Evolutionary conservation across 441 rosid genomes (phyloP).

Genomic region (Erysimum pusillum): DNA sequence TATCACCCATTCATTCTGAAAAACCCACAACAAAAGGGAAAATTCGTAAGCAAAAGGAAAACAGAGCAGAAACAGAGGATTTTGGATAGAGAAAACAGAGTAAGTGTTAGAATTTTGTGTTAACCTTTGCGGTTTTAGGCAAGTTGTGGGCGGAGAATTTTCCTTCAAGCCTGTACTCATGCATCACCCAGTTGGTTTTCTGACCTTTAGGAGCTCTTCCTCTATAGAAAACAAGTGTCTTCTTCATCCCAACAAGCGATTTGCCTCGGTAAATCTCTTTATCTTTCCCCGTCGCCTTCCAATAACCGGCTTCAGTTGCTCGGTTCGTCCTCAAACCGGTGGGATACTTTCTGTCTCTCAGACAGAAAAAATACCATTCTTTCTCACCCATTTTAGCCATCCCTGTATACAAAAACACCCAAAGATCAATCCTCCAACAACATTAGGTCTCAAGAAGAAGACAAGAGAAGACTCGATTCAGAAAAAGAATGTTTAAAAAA

Average conservation of each 20-base stretch:
- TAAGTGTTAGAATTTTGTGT: not conserved
- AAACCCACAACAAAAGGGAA: not conserved
- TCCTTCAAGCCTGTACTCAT: constrained; percentile 83
- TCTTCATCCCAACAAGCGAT: constrained; percentile 92
- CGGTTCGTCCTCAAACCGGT: constrained; percentile 91
- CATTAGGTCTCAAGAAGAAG: constrained; percentile 4
- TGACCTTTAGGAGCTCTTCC: constrained; percentile 95
- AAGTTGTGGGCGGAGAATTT: constrained; percentile 73
- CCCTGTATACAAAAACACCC: constrained; percentile 53
- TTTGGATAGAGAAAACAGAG: constrained; percentile 26
- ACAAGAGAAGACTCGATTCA: not conserved
- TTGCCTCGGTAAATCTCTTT: constrained; percentile 82
- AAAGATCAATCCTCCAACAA: constrained; percentile 47
- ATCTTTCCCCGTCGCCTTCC: constrained; percentile 98
- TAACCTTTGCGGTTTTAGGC: constrained; percentile 87
- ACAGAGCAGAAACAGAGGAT: constrained; percentile 7
- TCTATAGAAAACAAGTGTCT: constrained; percentile 87
- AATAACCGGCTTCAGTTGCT: constrained; percentile 89
- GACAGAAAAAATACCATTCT: constrained; percentile 95
- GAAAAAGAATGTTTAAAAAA: not conserved
- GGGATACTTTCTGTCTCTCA: constrained; percentile 91
- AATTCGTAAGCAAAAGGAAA: constrained; percentile 6
- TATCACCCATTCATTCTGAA: constrained; percentile 94
- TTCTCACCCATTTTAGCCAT: constrained; percentile 97
- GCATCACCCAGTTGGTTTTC: constrained; percentile 93